These are phyloP conservation scores for Coemansia sp. DNA, from an alignment of 192 early-diverging fungal genomes.

Conservation along the genomic window DNA sequence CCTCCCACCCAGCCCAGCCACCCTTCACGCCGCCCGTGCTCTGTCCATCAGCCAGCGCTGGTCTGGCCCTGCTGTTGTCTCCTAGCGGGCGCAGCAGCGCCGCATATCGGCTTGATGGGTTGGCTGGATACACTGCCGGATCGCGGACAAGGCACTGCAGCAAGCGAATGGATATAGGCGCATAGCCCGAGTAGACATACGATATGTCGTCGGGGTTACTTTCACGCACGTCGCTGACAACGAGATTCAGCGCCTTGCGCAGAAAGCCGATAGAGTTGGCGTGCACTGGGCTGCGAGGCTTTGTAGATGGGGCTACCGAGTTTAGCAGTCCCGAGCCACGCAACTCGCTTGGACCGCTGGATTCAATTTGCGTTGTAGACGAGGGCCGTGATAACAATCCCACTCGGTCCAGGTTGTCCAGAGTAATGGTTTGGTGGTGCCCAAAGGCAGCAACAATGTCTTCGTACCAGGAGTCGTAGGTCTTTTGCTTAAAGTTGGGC, in stretches of 20 bases:
- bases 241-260: constrained; percentile 69
- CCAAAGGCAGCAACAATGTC: constrained; percentile 93
- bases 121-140: constrained; percentile 32
- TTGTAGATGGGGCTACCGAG: constrained; percentile 21
- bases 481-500: constrained; percentile 74
- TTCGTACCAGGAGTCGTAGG: constrained; percentile 76
- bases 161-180: constrained; percentile 85
- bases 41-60: constrained; percentile 14
- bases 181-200: constrained; percentile 95
- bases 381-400: constrained; percentile 62
- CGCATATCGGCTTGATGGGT: constrained; percentile 35
- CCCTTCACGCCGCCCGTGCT: constrained; percentile 47
- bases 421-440: constrained; percentile 80
- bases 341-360: constrained; percentile 1
- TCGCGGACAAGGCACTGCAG: constrained; percentile 72
- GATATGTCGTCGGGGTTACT: constrained; percentile 81
- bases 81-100: constrained; percentile 48
- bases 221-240: constrained; percentile 87
- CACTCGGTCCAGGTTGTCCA: constrained; percentile 70
- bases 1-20: constrained; percentile 90
- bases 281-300: constrained; percentile 26
- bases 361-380: constrained; percentile 31
- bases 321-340: constrained; percentile 10
- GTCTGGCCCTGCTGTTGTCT: constrained; percentile 20
- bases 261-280: constrained; percentile 49